A percentile compares a stretch with the other conserved stretches of the same genome.
Evolutionary conservation across 345 rosid species (phyloP).

Genomic region (Melaleuca alternifolia): DNA sequence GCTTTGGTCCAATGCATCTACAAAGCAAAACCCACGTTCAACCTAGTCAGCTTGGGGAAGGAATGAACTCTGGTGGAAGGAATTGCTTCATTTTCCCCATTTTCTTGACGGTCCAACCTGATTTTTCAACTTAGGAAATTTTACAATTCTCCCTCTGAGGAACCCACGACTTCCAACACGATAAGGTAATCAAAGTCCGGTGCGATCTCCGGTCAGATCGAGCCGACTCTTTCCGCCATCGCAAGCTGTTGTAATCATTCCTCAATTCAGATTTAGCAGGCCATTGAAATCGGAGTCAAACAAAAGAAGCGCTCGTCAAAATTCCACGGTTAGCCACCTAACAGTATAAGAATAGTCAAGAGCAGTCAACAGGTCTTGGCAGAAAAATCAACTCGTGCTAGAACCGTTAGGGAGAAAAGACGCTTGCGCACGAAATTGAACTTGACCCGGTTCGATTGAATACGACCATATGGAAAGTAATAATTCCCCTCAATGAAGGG

Average conservation of each 20-base stretch:
- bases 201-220: not conserved
- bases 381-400: not conserved
- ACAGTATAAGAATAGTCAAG: not conserved
- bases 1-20: not conserved
- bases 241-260: not conserved
- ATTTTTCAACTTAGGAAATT: not conserved
- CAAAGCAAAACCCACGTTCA: not conserved
- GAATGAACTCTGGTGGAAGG: not conserved
- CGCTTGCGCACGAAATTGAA: not conserved
- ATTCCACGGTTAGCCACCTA: not conserved
- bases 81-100: not conserved
- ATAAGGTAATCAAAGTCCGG: not conserved
- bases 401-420: not conserved
- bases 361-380: not conserved
- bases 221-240: not conserved
- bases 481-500: not conserved
- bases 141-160: not conserved
- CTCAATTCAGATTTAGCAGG: not conserved
- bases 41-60: not conserved
- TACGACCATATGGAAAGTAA: not conserved
- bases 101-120: not conserved
- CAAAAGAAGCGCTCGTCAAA: not conserved
- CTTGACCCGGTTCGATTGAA: not conserved
- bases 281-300: not conserved
- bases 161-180: not conserved